Evolutionary conservation across 2,329 filamentous ascomycete species (phyloP), one percentile per base, ranked within the genome.

Genomic region (Colletotrichum filicis): DNA sequence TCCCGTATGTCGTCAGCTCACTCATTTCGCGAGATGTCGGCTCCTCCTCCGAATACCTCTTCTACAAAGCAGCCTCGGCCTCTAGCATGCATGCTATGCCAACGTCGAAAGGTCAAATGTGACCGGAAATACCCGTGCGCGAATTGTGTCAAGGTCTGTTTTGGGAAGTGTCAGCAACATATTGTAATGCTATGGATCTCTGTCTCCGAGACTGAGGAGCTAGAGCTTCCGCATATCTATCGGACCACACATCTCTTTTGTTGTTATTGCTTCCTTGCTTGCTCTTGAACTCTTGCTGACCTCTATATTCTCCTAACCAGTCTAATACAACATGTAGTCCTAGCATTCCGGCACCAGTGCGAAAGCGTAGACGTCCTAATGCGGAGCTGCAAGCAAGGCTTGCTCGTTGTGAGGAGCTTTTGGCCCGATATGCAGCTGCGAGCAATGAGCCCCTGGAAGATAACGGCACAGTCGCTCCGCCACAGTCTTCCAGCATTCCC

Each of bases 31-130:
- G 46, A 49, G 30, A 71, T 71, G 62, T 66, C 68, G 28, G 56
- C 61, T 28, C 66, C 68, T 32, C 46, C 68, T 42, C 26, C 46
- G 32, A 62, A 60, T 7, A 71, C 60, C 46, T 26, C 62, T n/a
- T 66, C 68, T 1, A 46, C 62, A 14, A 71, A 66, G 30, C 57
- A 64, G 28, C 56, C 67, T 30, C 52, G 65, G 37, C 53, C 87
- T 28, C 26, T 71, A 35, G 68, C 68, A 12, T 90, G 88, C 75
- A 87, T 89, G n/a, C 82, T 90, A 32, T 91, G 89, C 78, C 89
- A 91, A 78, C 87, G 88, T 76, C 86, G 89, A 76, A 91, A 91
- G 81, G 90, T 90, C 80, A 90, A 89, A 79, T 91, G 89, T 80
- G 88, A 91, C 77, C 85, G 89, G 72, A 86, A 85, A 52, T 89